Evolutionary conservation across 2,329 filamentous ascomycete genomes (phyloP).

Genomic region (Leptographium wingfieldii): DNA sequence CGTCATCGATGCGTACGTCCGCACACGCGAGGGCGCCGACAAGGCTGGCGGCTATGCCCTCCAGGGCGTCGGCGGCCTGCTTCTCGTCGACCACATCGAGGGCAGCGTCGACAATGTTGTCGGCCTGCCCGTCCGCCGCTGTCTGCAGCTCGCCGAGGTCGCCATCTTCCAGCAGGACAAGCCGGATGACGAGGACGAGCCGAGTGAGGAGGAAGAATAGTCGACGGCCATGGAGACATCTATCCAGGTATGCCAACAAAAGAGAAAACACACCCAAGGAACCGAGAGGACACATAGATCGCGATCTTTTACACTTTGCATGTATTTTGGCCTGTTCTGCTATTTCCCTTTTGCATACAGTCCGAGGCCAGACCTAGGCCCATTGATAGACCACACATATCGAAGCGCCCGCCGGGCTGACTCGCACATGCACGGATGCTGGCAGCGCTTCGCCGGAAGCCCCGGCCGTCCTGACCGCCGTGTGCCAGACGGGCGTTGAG

Average conservation of each 20-base stretch:
- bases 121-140: slow-evolving; percentile 69
- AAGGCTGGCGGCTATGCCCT: slow-evolving; percentile 95
- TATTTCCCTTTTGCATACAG: no score
- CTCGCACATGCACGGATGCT: no score
- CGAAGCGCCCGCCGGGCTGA: no score
- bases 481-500: no score
- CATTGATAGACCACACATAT: no score
- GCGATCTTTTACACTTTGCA: no score
- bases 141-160: slow-evolving; percentile 73
- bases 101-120: slow-evolving; percentile 91
- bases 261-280: neutral
- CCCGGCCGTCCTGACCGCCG: no score
- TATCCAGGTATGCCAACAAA: neutral
- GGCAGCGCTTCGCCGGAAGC: no score
- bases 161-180: slow-evolving; percentile 66
- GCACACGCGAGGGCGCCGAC: slow-evolving; percentile 81
- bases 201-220: slow-evolving; percentile 27
- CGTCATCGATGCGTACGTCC: slow-evolving; percentile 65
- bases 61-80: slow-evolving; percentile 74
- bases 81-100: slow-evolving; percentile 80
- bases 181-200: slow-evolving; percentile 37
- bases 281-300: neutral
- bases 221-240: neutral
- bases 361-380: no score
- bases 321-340: no score